Percentiles rank a stretch among this genome's conserved stretches.
These are phyloP conservation scores for Kodamaea jinghongensis DNA, from an alignment of 805 yeast species.

Conservation along the genomic window DNA sequence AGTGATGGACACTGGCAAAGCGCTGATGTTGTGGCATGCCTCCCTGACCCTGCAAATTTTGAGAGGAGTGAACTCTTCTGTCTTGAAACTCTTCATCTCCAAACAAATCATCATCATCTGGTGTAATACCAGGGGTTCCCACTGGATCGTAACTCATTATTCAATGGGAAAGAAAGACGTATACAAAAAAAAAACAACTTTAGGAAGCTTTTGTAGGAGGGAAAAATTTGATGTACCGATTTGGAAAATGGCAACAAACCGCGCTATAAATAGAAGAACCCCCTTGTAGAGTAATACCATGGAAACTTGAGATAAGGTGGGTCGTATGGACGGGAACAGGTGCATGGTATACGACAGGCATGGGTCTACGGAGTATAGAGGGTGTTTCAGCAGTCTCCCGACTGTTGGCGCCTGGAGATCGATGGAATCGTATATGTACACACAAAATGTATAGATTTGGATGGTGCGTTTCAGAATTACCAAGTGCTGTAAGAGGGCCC, in stretches of 20 bases:
- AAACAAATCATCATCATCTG: conserved; percentile 7
- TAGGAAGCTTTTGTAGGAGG: neutral
- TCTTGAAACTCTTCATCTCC: conserved; percentile 4
- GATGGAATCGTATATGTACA: no score
- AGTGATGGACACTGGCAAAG: conserved; percentile 8
- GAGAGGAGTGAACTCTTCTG: conserved; percentile 1
- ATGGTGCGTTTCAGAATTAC: no score
- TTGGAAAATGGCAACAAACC: conserved; percentile 4
- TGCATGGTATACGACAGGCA: no score
- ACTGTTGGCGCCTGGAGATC: no score
- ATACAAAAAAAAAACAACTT: neutral
- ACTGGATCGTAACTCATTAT: conserved; percentile 5
- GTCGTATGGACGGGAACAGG: no score
- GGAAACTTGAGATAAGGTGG: no score
- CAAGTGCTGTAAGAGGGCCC: neutral
- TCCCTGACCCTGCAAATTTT: conserved; percentile 1
- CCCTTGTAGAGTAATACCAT: no score
- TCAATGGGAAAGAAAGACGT: neutral
- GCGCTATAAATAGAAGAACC: conserved; percentile 1
- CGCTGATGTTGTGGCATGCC: conserved; percentile 5
- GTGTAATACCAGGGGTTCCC: conserved; percentile 1
- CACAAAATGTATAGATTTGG: no score
- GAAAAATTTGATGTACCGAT: conserved; percentile 1
- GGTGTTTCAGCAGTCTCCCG: no score
- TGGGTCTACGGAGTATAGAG: no score